Conservation (phyloP, 768 basidiomycete genomes). For the Sistotremastrum suecicum region DNA sequence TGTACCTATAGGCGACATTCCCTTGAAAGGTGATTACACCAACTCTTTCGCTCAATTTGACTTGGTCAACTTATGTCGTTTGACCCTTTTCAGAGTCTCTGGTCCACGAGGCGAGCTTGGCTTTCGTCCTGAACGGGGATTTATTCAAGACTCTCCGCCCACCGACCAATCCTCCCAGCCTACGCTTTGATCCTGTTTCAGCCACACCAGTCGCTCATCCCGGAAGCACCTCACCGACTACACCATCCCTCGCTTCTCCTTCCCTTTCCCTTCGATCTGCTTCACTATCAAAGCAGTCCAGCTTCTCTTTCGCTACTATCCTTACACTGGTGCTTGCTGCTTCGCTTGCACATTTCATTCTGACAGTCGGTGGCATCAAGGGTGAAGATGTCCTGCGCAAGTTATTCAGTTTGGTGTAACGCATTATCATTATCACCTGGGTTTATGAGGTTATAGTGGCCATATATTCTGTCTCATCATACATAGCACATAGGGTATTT, state of each 20-base stretch:
- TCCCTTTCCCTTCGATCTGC: not conserved
- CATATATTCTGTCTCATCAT: too few relatives aligned
- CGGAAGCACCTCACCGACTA: too few relatives aligned
- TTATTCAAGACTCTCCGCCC: conserved; percentile 27
- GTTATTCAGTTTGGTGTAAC: too few relatives aligned
- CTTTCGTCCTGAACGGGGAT: conserved; percentile 33
- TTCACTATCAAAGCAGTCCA: not conserved
- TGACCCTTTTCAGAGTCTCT: conserved; percentile 23
- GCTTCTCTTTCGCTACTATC: conserved; percentile 11
- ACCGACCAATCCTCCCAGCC: not conserved
- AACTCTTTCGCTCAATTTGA: not conserved
- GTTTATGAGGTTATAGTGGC: too few relatives aligned
- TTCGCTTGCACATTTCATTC: conserved; percentile 33
- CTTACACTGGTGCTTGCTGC: conserved; percentile 18
- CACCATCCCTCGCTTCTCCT: not conserved
- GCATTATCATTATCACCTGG: too few relatives aligned
- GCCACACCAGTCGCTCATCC: not conserved
- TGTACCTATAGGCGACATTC: conserved; percentile 22
- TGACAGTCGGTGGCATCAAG: conserved; percentile 33
- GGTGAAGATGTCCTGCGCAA: conserved; percentile 10
- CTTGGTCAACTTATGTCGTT: not conserved
- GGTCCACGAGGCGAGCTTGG: conserved; percentile 32
- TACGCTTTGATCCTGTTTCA: not conserved
- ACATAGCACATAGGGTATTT: too few relatives aligned
- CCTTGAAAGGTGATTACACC: conserved; percentile 25